Conservation (phyloP, 2,329 filamentous ascomycete species). For the Fusarium newnesense region DNA sequence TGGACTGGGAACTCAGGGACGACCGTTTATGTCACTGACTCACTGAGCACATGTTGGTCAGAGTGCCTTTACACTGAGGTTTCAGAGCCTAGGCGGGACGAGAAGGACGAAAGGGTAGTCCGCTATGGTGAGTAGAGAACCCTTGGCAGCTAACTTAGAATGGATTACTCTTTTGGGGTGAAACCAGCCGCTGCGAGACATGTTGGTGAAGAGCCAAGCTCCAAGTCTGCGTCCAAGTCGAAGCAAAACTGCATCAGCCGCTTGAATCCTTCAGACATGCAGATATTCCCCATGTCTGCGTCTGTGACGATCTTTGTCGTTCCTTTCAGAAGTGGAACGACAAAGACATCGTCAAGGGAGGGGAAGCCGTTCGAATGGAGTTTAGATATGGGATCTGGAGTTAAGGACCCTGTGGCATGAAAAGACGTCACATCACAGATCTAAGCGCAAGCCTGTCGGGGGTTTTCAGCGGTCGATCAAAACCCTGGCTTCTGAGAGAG, state of each 20-base stretch:
- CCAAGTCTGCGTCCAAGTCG: not conserved
- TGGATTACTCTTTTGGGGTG: conserved; percentile 4
- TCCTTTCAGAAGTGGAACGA: not conserved
- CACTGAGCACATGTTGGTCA: not conserved
- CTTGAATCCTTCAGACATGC: conserved; percentile 7
- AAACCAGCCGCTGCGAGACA: conserved; percentile 18
- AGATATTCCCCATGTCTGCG: not conserved
- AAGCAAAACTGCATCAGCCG: conserved; percentile 23
- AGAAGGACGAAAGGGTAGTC: not conserved
- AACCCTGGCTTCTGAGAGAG: not conserved
- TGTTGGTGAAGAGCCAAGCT: not conserved
- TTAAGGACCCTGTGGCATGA: conserved; percentile 18
- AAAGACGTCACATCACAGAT: conserved; percentile 32
- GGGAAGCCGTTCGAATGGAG: conserved; percentile 12
- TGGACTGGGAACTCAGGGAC: not conserved
- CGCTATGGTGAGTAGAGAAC: not conserved
- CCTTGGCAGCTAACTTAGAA: conserved; percentile 1
- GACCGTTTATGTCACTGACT: not conserved
- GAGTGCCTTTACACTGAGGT: not conserved
- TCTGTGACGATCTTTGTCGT: not conserved
- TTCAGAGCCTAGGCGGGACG: not conserved
- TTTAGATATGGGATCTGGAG: conserved; percentile 24
- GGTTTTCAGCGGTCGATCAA: not conserved
- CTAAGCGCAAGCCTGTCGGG: conserved; percentile 13
- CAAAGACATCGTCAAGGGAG: not conserved